Evolutionary conservation across 1,139 yeast genomes (phyloP).

Genomic region (Hyphopichia burtonii): DNA sequence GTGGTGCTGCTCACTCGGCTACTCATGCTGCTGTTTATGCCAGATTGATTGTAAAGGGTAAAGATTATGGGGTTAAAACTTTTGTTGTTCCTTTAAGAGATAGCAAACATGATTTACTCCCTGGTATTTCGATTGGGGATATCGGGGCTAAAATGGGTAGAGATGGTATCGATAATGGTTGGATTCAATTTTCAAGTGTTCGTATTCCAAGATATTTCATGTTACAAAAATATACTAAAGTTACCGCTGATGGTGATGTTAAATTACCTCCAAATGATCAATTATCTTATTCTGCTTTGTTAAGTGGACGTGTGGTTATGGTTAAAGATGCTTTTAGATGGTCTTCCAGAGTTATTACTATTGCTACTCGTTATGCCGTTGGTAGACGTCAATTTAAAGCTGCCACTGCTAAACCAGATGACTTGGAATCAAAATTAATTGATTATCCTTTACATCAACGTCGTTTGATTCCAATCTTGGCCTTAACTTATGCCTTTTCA

Average conservation of each 20-base stretch:
- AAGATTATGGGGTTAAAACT: conserved; percentile 88
- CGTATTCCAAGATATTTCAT: conserved; percentile 80
- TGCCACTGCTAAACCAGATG: conserved; percentile 27
- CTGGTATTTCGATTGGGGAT: conserved; percentile 85
- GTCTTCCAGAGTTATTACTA: conserved; percentile 76
- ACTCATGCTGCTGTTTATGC: conserved; percentile 84
- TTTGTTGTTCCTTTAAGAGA: conserved; percentile 89
- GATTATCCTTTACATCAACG: conserved; percentile 87
- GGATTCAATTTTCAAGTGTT: conserved; percentile 86
- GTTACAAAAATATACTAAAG: conserved; percentile 79
- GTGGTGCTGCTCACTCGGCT: conserved; percentile 95
- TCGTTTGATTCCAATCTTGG: conserved; percentile 76
- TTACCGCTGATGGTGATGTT: conserved; percentile 68
- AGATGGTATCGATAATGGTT: conserved; percentile 87
- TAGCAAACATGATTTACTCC: conserved; percentile 61
- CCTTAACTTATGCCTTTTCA: conserved; percentile 75
- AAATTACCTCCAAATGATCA: conserved; percentile 79
- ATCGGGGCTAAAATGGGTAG: conserved; percentile 94
- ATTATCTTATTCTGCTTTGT: conserved; percentile 79
- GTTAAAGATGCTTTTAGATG: conserved; percentile 80
- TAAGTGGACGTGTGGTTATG: conserved; percentile 90
- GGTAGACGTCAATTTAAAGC: conserved; percentile 82
- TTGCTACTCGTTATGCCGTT: conserved; percentile 85
- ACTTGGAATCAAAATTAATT: conserved; percentile 61
- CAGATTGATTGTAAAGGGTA: conserved; percentile 73